These are phyloP conservation scores for Ustilago loliicola DNA, from an alignment of 1,284 basidiomycete genomes.

Conservation along the genomic window DNA sequence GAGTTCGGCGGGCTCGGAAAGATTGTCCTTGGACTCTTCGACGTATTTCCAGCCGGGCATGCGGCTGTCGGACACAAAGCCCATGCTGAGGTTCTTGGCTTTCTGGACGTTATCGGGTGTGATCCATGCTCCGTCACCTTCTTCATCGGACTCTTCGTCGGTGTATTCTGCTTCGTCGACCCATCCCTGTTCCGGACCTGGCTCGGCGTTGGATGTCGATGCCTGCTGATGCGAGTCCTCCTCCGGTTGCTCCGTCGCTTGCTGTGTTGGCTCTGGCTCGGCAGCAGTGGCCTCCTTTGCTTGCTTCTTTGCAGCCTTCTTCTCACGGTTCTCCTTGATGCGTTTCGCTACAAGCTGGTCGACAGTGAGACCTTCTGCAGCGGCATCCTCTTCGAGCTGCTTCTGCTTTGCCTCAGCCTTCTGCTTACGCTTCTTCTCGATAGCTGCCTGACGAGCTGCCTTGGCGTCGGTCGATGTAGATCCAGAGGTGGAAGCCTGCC, in stretches of 20 bases:
- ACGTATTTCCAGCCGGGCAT: constrained; percentile 50
- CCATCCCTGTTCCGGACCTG: constrained; percentile 31
- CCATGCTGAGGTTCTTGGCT: constrained; percentile 89
- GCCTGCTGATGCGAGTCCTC: constrained; percentile 35
- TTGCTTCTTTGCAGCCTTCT: constrained; percentile 51
- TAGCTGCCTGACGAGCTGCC: constrained; percentile 33
- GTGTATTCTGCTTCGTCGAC: constrained; percentile 74
- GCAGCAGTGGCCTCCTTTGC: constrained; percentile 23
- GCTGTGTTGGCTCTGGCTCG: constrained; percentile 17
- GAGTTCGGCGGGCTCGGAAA: constrained; percentile 30
- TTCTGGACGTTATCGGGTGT: constrained; percentile 87
- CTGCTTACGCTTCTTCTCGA: constrained; percentile 50
- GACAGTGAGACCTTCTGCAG: constrained; percentile 31
- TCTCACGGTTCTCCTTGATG: constrained; percentile 38
- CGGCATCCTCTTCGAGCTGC: constrained; percentile 40
- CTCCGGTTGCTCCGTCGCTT: constrained; percentile 10
- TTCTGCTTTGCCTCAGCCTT: constrained; percentile 41
- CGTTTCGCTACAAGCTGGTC: constrained; percentile 39
- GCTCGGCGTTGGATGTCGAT: constrained; percentile 12
- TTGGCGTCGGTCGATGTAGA: constrained; percentile 12
- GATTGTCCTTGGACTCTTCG: constrained; percentile 30
- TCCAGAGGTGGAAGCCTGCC: constrained; percentile 17
- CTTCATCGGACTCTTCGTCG: constrained; percentile 79
- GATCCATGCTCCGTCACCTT: constrained; percentile 83
- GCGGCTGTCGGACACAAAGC: constrained; percentile 71